Evolutionary conservation across 352 stramenopile genomes (phyloP).

Genomic region (Pythium aphanidermatum): DNA sequence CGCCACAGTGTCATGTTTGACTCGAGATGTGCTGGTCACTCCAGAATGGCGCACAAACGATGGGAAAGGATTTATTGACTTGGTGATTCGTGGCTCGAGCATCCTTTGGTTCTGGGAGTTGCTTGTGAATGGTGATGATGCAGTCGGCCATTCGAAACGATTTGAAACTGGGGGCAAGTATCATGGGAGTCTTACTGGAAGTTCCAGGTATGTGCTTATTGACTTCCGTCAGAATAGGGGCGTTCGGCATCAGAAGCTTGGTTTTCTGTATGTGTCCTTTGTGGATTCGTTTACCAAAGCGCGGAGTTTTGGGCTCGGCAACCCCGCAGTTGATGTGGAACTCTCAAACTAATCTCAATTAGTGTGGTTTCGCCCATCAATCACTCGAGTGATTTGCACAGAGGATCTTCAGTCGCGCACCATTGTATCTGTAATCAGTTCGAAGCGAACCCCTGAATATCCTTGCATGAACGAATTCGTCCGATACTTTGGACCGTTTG

Average conservation of each 20-base stretch:
- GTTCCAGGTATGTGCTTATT: constrained; percentile 24
- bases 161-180: constrained; percentile 20
- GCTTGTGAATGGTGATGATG: constrained; percentile 23
- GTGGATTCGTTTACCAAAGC: constrained; percentile 24
- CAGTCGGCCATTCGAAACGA: constrained; percentile 14
- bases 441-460: neutral
- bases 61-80: constrained; percentile 24
- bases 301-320: constrained; percentile 7
- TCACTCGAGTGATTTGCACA: constrained; percentile 1
- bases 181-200: constrained; percentile 12
- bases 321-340: constrained; percentile 5
- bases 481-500: too few relatives aligned
- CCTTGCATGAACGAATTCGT: too few relatives aligned
- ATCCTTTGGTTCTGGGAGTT: constrained; percentile 23
- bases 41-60: constrained; percentile 21
- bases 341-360: constrained; percentile 5
- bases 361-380: neutral
- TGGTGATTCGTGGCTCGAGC: constrained; percentile 24
- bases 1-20: constrained; percentile 16
- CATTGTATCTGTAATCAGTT: constrained; percentile 1
- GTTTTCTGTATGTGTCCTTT: constrained; percentile 26
- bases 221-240: constrained; percentile 24
- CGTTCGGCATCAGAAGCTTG: constrained; percentile 16
- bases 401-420: constrained; percentile 2
- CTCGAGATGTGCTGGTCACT: constrained; percentile 19